Evolutionary conservation across 257 asterid species (phyloP), one percentile per base, ranked within the genome.

Genomic region (Voacanga thouarsii): DNA sequence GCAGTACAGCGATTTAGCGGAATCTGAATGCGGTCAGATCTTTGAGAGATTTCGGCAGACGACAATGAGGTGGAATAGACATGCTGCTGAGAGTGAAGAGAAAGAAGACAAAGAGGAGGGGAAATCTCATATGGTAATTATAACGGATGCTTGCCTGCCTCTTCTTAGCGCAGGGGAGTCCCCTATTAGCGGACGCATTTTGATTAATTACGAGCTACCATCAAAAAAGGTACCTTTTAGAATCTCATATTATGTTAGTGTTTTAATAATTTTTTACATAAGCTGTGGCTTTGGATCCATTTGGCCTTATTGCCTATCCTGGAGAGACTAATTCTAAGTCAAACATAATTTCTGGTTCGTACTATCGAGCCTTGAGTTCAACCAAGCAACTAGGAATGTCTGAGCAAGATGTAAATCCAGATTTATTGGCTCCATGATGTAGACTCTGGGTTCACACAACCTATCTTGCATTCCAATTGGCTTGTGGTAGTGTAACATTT

Each of bases 101-200:
- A 86, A 71, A 66, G 90, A 77, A 70, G 81, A 81, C 71, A 88
- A 85, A 37, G 87, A 85, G 82, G 92, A 85, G 80, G 77, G 68
- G 33, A 89, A 89, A 80, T 92, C 96, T 5, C 90, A 86, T 73
- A 79, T 96, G 89, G 74, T 96, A 53, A 89, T 93, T 78, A 92
- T 92, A 49, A 93, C 98, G 0, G 99, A 96, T 89, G 95, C 90
- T 71, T 96, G 98, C 82, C 91, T 96, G 83, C 99, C 97, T 9
- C 86, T 90, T 56, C 80, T 90, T 71, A 89, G 90, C 71, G 83
- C 92, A 12, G 89, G 85, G 41, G 99, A 96, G 84, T 89, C 82
- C 24, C 89, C 92, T 72, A 77, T 92, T 45, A 72, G 74, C 76
- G 90, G 94, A 76, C 96, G 94, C 41, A 71, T 92, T 82, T 81